phyloP scores from a whole-genome alignment of 2,329 filamentous ascomycete genomes.

The Iodosphaeria phyllophila region DNA sequence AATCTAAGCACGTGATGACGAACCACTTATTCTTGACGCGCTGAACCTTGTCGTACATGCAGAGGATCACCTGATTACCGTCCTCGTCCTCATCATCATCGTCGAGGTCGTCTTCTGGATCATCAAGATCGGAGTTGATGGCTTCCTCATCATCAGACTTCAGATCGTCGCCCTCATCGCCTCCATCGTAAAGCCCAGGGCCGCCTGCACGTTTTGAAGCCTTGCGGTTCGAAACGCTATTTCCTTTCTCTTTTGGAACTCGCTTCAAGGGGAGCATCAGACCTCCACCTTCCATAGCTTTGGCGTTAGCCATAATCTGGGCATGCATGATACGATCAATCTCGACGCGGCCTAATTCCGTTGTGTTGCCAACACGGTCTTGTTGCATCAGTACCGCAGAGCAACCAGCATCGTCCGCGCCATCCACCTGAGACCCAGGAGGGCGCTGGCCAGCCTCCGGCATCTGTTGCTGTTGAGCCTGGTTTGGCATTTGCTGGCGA shows the following conservation, averaged over 20 bases:
- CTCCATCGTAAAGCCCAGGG: conserved; percentile 40
- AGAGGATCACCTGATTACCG: conserved; percentile 82
- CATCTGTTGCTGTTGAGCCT: conserved; percentile 12
- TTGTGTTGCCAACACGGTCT: conserved; percentile 30
- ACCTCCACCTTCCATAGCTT: conserved; percentile 54
- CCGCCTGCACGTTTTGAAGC: conserved; percentile 11
- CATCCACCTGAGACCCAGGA: conserved; percentile 51
- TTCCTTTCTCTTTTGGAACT: conserved; percentile 23
- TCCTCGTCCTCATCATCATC: conserved; percentile 83
- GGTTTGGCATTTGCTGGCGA: conserved; percentile 5
- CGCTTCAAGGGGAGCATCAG: conserved; percentile 55
- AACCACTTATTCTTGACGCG: conserved; percentile 97
- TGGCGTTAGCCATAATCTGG: conserved; percentile 45
- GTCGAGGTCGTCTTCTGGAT: conserved; percentile 69
- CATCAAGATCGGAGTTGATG: conserved; percentile 96
- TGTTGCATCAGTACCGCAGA: conserved; percentile 40
- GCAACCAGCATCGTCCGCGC: conserved; percentile 41
- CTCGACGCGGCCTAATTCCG: conserved; percentile 37
- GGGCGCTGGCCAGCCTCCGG: conserved; percentile 21
- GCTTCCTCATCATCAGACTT: conserved; percentile 78
- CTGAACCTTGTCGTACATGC: conserved; percentile 98
- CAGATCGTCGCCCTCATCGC: conserved; percentile 40
- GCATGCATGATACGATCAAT: conserved; percentile 53
- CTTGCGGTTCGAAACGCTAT: conserved; percentile 10
- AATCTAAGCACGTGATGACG: conserved; percentile 8